Percentiles rank a stretch among this genome's conserved stretches.
These are phyloP conservation scores for Phialophora verrucosa DNA, from an alignment of 2,329 filamentous ascomycete genomes.

Conservation along the genomic window DNA sequence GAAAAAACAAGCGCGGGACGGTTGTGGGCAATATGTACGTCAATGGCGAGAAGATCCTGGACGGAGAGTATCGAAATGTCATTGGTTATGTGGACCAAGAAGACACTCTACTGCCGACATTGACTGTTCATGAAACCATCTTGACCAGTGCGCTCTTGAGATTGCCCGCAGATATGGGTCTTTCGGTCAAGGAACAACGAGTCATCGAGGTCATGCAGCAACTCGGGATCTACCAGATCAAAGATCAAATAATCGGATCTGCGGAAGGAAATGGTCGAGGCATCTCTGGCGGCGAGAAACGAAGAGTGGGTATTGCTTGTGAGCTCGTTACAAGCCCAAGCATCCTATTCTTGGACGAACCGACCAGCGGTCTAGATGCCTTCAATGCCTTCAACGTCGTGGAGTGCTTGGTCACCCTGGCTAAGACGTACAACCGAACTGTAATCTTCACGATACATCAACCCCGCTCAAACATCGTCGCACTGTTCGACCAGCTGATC, in stretches of 20 bases:
- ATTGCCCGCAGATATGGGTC: slow-evolving; percentile 89
- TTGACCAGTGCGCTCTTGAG: slow-evolving; percentile 89
- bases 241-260: slow-evolving; percentile 92
- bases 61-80: slow-evolving; percentile 85
- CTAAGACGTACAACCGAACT: slow-evolving; percentile 95
- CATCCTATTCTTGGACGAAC: slow-evolving; percentile 95
- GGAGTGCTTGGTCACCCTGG: slow-evolving; percentile 90
- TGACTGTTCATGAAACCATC: slow-evolving; percentile 98
- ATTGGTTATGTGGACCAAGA: slow-evolving; percentile 98
- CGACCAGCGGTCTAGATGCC: slow-evolving; percentile 92
- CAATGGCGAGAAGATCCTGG: slow-evolving; percentile 87
- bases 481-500: slow-evolving; percentile 92
- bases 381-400: slow-evolving; percentile 99
- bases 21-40: slow-evolving; percentile 84
- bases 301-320: slow-evolving; percentile 94
- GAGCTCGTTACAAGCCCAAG: slow-evolving; percentile 97
- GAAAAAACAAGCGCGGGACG: slow-evolving; percentile 91
- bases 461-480: slow-evolving; percentile 96
- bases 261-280: slow-evolving; percentile 93
- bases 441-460: slow-evolving; percentile 99
- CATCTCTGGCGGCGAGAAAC: slow-evolving; percentile 96
- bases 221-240: slow-evolving; percentile 91
- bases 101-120: slow-evolving; percentile 91
- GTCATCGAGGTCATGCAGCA: slow-evolving; percentile 95
- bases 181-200: slow-evolving; percentile 83